These are phyloP conservation scores for Amanita fuliginea DNA, from an alignment of 768 basidiomycete species.

Conservation along the genomic window DNA sequence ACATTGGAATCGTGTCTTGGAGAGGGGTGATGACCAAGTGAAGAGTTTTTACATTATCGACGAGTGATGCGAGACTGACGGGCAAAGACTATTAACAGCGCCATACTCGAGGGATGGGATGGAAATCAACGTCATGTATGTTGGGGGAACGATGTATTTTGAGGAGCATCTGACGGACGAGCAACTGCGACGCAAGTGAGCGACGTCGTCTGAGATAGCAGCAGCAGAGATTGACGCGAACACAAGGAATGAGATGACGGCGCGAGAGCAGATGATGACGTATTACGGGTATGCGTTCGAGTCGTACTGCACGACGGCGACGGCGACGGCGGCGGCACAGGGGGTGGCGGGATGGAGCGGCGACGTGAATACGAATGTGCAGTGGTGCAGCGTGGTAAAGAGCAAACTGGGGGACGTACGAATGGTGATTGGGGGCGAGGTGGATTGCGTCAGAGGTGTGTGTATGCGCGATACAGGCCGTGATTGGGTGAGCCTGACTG, in stretches of 20 bases:
- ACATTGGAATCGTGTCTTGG: conserved; percentile 59
- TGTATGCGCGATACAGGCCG: neutral
- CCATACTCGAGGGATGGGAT: conserved; percentile 65
- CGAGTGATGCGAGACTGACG: conserved; percentile 8
- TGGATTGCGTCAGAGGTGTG: conserved; percentile 78
- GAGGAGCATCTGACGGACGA: conserved; percentile 61
- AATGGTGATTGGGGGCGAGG: conserved; percentile 79
- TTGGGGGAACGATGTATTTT: conserved; percentile 60
- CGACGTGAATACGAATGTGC: conserved; percentile 78
- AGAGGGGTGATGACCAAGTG: conserved; percentile 81
- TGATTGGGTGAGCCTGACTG: conserved; percentile 3
- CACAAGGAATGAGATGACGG: conserved; percentile 52
- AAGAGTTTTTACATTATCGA: conserved; percentile 6
- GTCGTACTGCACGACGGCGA: conserved; percentile 65
- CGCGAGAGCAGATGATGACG: conserved; percentile 48
- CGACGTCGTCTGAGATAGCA: neutral
- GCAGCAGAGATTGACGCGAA: neutral
- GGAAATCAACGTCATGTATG: conserved; percentile 75
- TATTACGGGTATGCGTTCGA: conserved; percentile 91
- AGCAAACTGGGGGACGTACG: conserved; percentile 68
- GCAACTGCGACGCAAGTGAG: conserved; percentile 56
- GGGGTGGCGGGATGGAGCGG: conserved; percentile 56
- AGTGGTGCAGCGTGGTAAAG: conserved; percentile 87
- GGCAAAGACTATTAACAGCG: conserved; percentile 21
- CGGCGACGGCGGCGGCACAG: conserved; percentile 11